Conservation (phyloP, 495 filamentous ascomycete species). For the Neurospora pannonica region DNA sequence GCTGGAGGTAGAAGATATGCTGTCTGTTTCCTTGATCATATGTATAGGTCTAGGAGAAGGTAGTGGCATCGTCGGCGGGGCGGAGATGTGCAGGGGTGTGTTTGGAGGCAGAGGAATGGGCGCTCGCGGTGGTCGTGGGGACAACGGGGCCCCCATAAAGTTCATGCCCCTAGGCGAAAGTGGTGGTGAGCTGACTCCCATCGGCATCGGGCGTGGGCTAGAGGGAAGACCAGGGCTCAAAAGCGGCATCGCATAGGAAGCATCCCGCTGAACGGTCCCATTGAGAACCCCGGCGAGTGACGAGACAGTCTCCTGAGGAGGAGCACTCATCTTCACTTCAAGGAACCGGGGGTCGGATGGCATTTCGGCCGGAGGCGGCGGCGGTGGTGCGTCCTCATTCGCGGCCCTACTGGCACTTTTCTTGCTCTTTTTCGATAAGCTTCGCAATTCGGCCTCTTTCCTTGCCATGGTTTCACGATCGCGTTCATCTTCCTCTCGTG, state of each 20-base stretch:
- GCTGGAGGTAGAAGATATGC: conserved; percentile 16
- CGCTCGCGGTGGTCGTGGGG: conserved; percentile 59
- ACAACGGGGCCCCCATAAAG: conserved; percentile 54
- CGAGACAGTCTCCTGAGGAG: conserved; percentile 13
- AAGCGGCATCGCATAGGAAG: conserved; percentile 40
- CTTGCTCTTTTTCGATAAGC: conserved; percentile 54
- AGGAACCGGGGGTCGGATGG: conserved; percentile 25
- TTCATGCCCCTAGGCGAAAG: conserved; percentile 50
- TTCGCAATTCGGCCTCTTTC: conserved; percentile 55
- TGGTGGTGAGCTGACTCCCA: conserved; percentile 59
- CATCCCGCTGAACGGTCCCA: conserved; percentile 14
- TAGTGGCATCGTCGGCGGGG: conserved; percentile 28
- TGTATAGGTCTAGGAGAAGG: conserved; percentile 30
- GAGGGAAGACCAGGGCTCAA: conserved; percentile 81
- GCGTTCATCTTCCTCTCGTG: conserved; percentile 78
- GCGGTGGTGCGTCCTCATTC: conserved; percentile 15
- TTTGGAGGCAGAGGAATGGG: conserved; percentile 56
- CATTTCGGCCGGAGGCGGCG: conserved; percentile 8
- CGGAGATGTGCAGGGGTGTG: conserved; percentile 49
- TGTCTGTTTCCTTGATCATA: conserved; percentile 25
- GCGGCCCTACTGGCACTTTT: conserved; percentile 40
- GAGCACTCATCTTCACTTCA: conserved; percentile 18
- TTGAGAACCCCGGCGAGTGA: conserved; percentile 45
- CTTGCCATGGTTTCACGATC: conserved; percentile 58
- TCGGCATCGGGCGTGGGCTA: conserved; percentile 77